phyloP scores from a whole-genome alignment of 2,329 filamentous ascomycete species.

The Alternaria sp. region DNA sequence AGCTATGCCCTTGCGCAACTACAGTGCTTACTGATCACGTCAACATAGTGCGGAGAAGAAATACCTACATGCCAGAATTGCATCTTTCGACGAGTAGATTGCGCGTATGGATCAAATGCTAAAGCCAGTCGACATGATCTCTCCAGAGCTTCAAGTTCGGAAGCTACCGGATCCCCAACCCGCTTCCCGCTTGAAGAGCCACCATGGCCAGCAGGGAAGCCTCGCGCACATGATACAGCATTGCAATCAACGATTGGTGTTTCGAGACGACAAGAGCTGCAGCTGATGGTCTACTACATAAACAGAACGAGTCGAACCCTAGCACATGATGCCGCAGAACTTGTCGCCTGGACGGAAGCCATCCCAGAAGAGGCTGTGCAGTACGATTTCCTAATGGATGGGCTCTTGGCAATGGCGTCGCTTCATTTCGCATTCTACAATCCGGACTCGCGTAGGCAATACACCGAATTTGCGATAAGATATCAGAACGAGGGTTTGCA shows the following conservation, averaged over 20 bases:
- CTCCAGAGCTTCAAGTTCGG: slow-evolving; percentile 1
- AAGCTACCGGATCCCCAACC: not conserved
- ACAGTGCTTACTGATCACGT: not conserved
- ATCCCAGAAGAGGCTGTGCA: slow-evolving; percentile 15
- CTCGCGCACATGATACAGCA: not conserved
- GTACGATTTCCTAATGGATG: slow-evolving; percentile 18
- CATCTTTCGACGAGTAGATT: not conserved
- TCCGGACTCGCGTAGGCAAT: slow-evolving; percentile 7
- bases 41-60: not conserved
- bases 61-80: not conserved
- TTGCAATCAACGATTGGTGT: not conserved
- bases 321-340: slow-evolving; percentile 3
- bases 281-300: slow-evolving; percentile 2
- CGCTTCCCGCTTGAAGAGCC: not conserved
- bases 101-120: not conserved
- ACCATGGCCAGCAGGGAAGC: not conserved
- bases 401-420: slow-evolving; percentile 16
- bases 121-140: not conserved
- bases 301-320: slow-evolving; percentile 6
- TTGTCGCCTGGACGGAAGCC: slow-evolving; percentile 6
- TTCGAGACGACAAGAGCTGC: slow-evolving; percentile 3
- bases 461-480: slow-evolving; percentile 13
- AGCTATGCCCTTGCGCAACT: not conserved
- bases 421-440: slow-evolving; percentile 17
- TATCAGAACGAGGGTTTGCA: slow-evolving; percentile 7